Evolutionary conservation across 192 early-diverging fungal species (phyloP), one percentile per base, ranked within the genome.

Genomic region (Jimgerdemannia lactiflua): DNA sequence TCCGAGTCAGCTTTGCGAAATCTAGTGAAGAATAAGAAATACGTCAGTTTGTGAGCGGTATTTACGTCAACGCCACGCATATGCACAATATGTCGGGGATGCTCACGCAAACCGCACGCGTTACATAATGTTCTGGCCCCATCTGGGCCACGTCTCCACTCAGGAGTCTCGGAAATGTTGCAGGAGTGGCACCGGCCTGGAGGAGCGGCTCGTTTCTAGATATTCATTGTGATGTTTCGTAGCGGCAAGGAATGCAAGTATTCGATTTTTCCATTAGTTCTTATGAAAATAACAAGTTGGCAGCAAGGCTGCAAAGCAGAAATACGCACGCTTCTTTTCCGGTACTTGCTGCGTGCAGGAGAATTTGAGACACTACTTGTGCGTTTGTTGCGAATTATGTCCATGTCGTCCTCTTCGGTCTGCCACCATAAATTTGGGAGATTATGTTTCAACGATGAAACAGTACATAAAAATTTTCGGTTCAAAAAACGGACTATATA

Each of bases 71-170:
- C 29, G 29, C 29, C 29, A 29, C 29, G 29, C 29, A 59, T 59
- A 10, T 59, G 49, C 49, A 59, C 6, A 59, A 14, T 69, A 40
- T 20, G 0, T 4, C 29, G 11, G 3, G 65, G 76, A 91, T 59
- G 49, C 91, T 88, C 88, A 93, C 92, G 92, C 65, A 94, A 86
- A 17, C 96, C 96, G 80, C 97, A 96, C 0, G 95, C 97, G 83
- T 98, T 98, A 85, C 97, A 98, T 20, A 98, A 88, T 10, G 96
- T 97, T 40, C 97, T 85, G 4, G 94, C 91, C 19, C 95, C 95
- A 64, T 93, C 91, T 19, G 96, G 96, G 8, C 97, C 96, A 17
- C 97, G 91, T 42, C 97, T 86, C 97, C 97, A 98, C 80, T 97
- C 95, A 42, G 96, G 96, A 0, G 96, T 97, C 77, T 95, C 94